These are phyloP conservation scores for Pezicula rhizophila DNA, from an alignment of 2,329 filamentous ascomycete genomes.

Conservation along the genomic window DNA sequence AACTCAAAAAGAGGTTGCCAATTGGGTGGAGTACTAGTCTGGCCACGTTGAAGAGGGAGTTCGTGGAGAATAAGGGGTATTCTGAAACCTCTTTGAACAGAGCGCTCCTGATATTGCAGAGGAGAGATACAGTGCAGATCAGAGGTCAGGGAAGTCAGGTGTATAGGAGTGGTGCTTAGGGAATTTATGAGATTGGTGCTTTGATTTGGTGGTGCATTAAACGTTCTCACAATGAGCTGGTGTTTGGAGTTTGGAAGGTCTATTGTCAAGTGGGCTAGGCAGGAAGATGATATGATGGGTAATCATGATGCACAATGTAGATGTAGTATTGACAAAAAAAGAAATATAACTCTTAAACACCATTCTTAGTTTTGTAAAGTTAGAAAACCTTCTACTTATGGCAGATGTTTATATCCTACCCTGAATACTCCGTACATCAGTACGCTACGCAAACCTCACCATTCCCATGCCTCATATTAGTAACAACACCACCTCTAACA, in stretches of 20 bases:
- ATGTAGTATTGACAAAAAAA: not conserved
- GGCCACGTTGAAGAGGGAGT: slow-evolving; percentile 78
- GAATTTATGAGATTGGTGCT: not conserved
- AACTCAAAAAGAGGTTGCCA: slow-evolving; percentile 78
- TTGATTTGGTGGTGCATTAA: not conserved
- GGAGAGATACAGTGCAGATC: slow-evolving; percentile 81
- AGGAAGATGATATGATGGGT: not conserved
- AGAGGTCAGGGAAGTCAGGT: slow-evolving; percentile 70
- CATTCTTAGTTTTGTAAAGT: no score
- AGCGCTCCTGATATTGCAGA: slow-evolving; percentile 77
- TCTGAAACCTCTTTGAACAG: slow-evolving; percentile 80
- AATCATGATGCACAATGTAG: slow-evolving; percentile 2
- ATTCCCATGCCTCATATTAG: no score
- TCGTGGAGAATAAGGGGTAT: slow-evolving; percentile 88
- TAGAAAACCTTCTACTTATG: no score
- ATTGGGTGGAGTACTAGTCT: slow-evolving; percentile 95
- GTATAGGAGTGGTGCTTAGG: slow-evolving; percentile 63
- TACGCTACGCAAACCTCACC: no score
- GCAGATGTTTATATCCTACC: no score
- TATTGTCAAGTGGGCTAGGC: not conserved
- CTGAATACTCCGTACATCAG: no score
- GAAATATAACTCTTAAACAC: no score
- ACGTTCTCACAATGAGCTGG: slow-evolving; percentile 2
- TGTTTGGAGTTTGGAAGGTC: slow-evolving; percentile 2
- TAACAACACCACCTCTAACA: no score